These are phyloP conservation scores for Vigna mungo DNA, from an alignment of 306 rosid genomes.

Conservation along the genomic window DNA sequence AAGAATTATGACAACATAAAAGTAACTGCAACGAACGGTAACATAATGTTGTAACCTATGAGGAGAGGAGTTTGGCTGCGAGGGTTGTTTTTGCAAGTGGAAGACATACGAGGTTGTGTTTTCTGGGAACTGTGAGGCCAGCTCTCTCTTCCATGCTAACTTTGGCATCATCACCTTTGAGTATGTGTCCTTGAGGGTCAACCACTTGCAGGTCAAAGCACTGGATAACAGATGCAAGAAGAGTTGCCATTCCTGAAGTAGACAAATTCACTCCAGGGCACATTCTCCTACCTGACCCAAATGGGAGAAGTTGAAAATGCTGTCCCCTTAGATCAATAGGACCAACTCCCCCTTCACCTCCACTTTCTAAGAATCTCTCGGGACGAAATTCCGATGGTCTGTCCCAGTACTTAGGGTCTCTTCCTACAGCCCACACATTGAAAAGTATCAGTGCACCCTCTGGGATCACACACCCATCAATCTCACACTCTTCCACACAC, in stretches of 20 bases:
- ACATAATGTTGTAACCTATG: background rate
- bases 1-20: background rate
- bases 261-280: slow-evolving; percentile 59
- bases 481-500: slow-evolving; percentile 45
- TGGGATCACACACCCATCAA: slow-evolving; percentile 50
- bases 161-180: slow-evolving; percentile 17
- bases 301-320: slow-evolving; percentile 51
- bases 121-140: slow-evolving; percentile 50
- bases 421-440: slow-evolving; percentile 58
- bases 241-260: slow-evolving; percentile 50
- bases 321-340: slow-evolving; percentile 47
- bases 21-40: background rate
- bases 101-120: slow-evolving; percentile 50
- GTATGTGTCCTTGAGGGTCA: slow-evolving; percentile 6
- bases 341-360: background rate
- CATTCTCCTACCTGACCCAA: slow-evolving; percentile 66
- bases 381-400: slow-evolving; percentile 55
- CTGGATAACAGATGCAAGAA: slow-evolving; percentile 56
- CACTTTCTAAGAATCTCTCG: slow-evolving; percentile 37
- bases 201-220: slow-evolving; percentile 54
- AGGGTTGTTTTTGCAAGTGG: slow-evolving; percentile 22
- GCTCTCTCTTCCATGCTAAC: slow-evolving; percentile 51
- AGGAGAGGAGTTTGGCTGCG: slow-evolving; percentile 26
- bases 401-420: slow-evolving; percentile 60
- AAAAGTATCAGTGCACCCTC: slow-evolving; percentile 46